Base-by-base conservation (phyloP, 169 alveolate genomes). In the Plasmodium blacklocki region DNA sequence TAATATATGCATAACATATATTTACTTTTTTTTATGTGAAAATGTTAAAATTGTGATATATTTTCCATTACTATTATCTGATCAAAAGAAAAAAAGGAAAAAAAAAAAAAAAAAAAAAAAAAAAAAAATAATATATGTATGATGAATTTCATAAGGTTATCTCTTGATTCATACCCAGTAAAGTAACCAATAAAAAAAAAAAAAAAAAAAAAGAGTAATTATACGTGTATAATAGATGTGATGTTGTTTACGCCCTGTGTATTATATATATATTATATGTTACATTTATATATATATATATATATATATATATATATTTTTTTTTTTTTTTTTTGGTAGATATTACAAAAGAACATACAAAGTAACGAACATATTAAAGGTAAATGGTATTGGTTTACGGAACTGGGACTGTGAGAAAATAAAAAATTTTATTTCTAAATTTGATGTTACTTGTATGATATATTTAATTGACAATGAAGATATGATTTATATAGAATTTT, bases 141-240 rank as follows among this genome's bases (percentile, higher is more conserved):
- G 45, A 76, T 76, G 88, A 76, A 76, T 29, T 76, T 63, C 21
- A 58, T 76, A 68, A 76, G 66, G 68, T n/a, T 66, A 43, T 56
- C 76, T 8, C 29, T 58, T 56, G 43, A 66, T 64, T 62, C 88
- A 6, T 76, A 76, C 60, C 88, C 88, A 8, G 73, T 76, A 23
- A 76, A 76, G 88, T 76, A 76, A 76, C 18, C 43, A 29, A 29
- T 29, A 29, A 29, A 29, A 29, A 29, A 29, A 29, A 32, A 32
- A 32, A 32, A 32, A 32, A 32, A 32, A 32, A 32, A 32, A 32
- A 32, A 32, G 43, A 3, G 43, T 32, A 3, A 3, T 32, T 32
- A 32, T 32, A 32, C 6, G 4, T 32, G 43, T 32, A 32, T 32
- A 32, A 32, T 32, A 32, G 3, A 32, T 32, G 43, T 29, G 43